Evolutionary conservation across 768 basidiomycete genomes (phyloP), one percentile per base, ranked within the genome.

Genomic region (Coprinellus aureogranulatus): DNA sequence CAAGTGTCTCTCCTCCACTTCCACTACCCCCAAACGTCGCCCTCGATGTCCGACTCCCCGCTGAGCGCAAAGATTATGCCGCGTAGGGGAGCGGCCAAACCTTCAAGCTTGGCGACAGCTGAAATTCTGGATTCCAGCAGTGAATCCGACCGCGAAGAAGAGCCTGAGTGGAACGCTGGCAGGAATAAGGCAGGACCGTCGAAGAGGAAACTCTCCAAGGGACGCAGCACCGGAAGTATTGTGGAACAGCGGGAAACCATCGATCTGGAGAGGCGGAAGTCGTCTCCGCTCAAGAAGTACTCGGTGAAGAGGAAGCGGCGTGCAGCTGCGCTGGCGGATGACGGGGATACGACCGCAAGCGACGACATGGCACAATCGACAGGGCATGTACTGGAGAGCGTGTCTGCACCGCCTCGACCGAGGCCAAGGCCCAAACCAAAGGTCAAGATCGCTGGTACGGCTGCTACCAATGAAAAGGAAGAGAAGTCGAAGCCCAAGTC

Each of bases 301-400:
- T 51, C 49, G 20, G 6, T 37, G 31, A 51, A 51, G 31, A 51
- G 49, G 49, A 51, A 51, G 49, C 27, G 49, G 28, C 27, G 49
- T n/a, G 28, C 27, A 5, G 49, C 49, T 31, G 49, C 49, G 6
- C 28, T 37, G 49, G 49, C 27, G 31, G 30, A 14, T 20, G 49
- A 28, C 25, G 49, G 23, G 30, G 30, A 16, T n/a, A 18, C 16
- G 31, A 31, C 49, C 18, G n/a, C 30, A 27, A 51, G 28, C 23
- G 49, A 51, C 49, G 31, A 37, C 9, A 22, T 30, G 49, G 9
- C 2, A 22, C 22, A 27, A 16, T 34, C 28, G 23, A 22, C 18
- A 22, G 20, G 12, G 16, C 23, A 23, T 3, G 28, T 39, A 48
- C 34, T 34, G 28, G 46, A 18, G 22, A 25, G 8, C 23, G 22